Conservation (phyloP, 2,329 filamentous ascomycete genomes). For the Calycina herbarum region DNA sequence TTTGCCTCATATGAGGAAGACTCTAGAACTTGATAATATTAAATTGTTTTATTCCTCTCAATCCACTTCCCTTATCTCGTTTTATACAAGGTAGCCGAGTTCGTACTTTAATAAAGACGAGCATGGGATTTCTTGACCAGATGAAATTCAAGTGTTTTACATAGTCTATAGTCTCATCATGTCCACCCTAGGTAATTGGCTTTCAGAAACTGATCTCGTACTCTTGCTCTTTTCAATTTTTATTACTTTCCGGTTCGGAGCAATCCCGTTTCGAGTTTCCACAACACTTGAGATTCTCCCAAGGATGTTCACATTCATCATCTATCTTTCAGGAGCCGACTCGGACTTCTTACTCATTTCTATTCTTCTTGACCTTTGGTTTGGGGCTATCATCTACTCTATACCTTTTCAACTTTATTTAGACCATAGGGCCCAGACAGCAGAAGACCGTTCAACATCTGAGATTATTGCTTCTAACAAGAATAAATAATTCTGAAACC, state of each 20-base stretch:
- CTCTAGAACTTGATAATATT: constrained; percentile 1
- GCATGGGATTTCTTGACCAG: too few species aligned
- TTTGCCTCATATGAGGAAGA: constrained; percentile 4
- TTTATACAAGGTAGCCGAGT: not conserved
- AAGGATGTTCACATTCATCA: not conserved
- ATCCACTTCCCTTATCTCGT: not conserved
- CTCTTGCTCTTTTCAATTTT: constrained; percentile 2
- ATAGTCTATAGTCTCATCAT: too few species aligned
- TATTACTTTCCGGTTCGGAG: not conserved
- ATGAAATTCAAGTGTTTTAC: too few species aligned
- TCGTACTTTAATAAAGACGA: too few species aligned
- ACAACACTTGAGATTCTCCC: not conserved
- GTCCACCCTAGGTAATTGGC: not conserved
- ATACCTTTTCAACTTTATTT: constrained; percentile 8
- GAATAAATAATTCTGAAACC: not conserved
- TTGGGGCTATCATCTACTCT: constrained; percentile 7
- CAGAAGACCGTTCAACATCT: constrained; percentile 1
- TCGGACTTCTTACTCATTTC: not conserved
- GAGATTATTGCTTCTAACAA: not conserved
- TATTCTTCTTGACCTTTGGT: constrained; percentile 4
- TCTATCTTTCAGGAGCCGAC: constrained; percentile 3
- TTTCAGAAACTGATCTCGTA: constrained; percentile 1
- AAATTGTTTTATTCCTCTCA: constrained; percentile 1
- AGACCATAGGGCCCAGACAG: not conserved
- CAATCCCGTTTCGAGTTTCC: not conserved